These are phyloP conservation scores for Falciphora oryzae DNA, from an alignment of 2,329 filamentous ascomycete species.

Conservation along the genomic window DNA sequence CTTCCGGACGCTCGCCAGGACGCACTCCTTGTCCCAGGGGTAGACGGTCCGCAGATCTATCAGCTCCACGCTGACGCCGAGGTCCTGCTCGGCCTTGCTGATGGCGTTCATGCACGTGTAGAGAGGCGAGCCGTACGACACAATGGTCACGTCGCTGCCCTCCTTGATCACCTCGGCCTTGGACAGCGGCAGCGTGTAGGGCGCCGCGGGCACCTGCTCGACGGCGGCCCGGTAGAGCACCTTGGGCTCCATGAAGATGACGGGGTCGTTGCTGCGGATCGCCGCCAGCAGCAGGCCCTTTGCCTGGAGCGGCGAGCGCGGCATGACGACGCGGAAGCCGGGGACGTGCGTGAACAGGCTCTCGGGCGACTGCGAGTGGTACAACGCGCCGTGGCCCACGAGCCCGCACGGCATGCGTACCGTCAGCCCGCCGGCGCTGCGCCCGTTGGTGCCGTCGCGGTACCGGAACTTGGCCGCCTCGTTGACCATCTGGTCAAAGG, in stretches of 20 bases:
- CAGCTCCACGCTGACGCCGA: conserved; percentile 73
- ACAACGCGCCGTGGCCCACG: conserved; percentile 81
- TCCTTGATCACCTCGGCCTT: conserved; percentile 80
- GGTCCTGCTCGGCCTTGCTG: conserved; percentile 65
- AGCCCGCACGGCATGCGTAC: conserved; percentile 87
- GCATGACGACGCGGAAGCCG: conserved; percentile 78
- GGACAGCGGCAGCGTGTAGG: conserved; percentile 78
- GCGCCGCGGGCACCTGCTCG: conserved; percentile 77
- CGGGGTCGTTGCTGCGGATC: conserved; percentile 77
- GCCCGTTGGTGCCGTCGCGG: conserved; percentile 54
- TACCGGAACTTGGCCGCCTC: conserved; percentile 87
- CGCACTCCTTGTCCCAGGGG: conserved; percentile 80
- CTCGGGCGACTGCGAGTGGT: conserved; percentile 89
- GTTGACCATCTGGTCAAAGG: conserved; percentile 91
- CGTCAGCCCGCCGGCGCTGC: conserved; percentile 70
- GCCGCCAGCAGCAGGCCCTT: conserved; percentile 77
- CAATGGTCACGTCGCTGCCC: conserved; percentile 73
- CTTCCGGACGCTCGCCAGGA: conserved; percentile 78
- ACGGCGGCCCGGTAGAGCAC: conserved; percentile 86
- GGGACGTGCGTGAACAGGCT: conserved; percentile 83
- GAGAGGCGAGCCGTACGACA: conserved; percentile 85
- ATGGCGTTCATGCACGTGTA: conserved; percentile 79
- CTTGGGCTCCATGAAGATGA: conserved; percentile 92
- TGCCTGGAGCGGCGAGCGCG: conserved; percentile 78
- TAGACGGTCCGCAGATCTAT: conserved; percentile 86